Percentiles rank a stretch among this genome's conserved stretches.
Evolutionary conservation across 2,329 filamentous ascomycete genomes (phyloP).

Genomic region (Hypoxylon sp.): DNA sequence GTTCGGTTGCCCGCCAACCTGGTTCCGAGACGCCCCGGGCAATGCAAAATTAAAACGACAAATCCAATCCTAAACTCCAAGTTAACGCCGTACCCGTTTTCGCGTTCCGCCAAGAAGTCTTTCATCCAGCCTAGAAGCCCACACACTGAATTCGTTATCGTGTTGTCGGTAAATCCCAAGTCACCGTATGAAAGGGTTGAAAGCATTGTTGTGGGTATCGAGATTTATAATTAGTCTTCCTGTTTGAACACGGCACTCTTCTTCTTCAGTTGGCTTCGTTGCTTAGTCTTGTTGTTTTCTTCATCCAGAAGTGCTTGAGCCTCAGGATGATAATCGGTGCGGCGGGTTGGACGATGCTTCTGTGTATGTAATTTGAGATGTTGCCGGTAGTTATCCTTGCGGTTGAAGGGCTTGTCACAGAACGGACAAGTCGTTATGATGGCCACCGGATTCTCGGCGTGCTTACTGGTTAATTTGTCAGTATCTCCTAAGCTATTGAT

Average conservation of each 20-base stretch:
- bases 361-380: slow-evolving; percentile 59
- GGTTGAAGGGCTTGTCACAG: slow-evolving; percentile 55
- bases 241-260: slow-evolving; percentile 31
- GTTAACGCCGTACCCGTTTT: slow-evolving; percentile 33
- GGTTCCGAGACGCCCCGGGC: slow-evolving; percentile 31
- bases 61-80: slow-evolving; percentile 21
- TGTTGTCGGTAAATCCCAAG: slow-evolving; percentile 1
- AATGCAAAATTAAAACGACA: slow-evolving; percentile 22
- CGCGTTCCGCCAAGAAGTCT: slow-evolving; percentile 10
- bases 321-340: slow-evolving; percentile 53
- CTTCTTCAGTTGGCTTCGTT: slow-evolving; percentile 47
- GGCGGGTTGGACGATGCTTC: slow-evolving; percentile 51
- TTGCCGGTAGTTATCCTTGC: slow-evolving; percentile 58
- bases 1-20: slow-evolving; percentile 12
- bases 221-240: slow-evolving; percentile 31
- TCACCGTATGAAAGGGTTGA: slow-evolving; percentile 17
- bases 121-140: slow-evolving; percentile 33
- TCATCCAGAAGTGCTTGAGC: slow-evolving; percentile 49
- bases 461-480: slow-evolving; percentile 53
- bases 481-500: slow-evolving; percentile 22
- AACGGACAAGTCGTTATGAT: slow-evolving; percentile 46
- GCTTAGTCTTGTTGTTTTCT: slow-evolving; percentile 47
- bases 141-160: slow-evolving; percentile 8
- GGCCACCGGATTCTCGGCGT: slow-evolving; percentile 42
- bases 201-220: slow-evolving; percentile 18